Evolutionary conservation across 2,329 filamentous ascomycete genomes (phyloP).

Genomic region (Fusarium bulbicola): DNA sequence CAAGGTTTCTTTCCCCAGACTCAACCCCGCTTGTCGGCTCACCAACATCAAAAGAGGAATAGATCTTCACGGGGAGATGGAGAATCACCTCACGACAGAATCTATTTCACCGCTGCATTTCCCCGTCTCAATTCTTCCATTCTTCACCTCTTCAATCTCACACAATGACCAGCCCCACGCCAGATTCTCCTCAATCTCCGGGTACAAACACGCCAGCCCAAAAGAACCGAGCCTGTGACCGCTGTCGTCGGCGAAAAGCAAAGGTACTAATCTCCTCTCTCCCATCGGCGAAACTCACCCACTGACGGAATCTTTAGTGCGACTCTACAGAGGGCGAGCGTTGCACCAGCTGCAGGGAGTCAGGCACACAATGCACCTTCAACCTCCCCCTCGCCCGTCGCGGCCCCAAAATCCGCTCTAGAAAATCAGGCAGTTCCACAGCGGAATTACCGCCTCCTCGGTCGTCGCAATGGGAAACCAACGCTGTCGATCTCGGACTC

Average conservation of each 20-base stretch:
- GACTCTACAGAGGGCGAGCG: constrained; percentile 37
- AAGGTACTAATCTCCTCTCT: constrained; percentile 38
- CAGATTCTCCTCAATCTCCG: constrained; percentile 29
- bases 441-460: constrained; percentile 21
- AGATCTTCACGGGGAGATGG: constrained; percentile 34
- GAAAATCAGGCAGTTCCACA: constrained; percentile 13
- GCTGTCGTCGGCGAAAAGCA: constrained; percentile 50
- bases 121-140: constrained; percentile 10
- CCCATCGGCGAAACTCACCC: constrained; percentile 13
- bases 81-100: constrained; percentile 5
- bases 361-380: constrained; percentile 48
- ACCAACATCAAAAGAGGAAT: neutral
- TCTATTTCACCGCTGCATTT: constrained; percentile 34
- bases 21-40: constrained; percentile 3
- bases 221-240: constrained; percentile 47
- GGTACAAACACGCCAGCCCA: constrained; percentile 17
- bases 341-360: constrained; percentile 48
- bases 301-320: constrained; percentile 36
- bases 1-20: constrained; percentile 18
- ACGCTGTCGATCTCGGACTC: constrained; percentile 27
- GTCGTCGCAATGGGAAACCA: constrained; percentile 35
- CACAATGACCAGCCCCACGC: constrained; percentile 28
- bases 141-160: neutral
- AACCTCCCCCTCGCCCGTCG: constrained; percentile 50
- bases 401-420: constrained; percentile 47